Evolutionary conservation across 768 basidiomycete species (phyloP), one percentile per base, ranked within the genome.

Genomic region (Pleurotus pulmonarius): DNA sequence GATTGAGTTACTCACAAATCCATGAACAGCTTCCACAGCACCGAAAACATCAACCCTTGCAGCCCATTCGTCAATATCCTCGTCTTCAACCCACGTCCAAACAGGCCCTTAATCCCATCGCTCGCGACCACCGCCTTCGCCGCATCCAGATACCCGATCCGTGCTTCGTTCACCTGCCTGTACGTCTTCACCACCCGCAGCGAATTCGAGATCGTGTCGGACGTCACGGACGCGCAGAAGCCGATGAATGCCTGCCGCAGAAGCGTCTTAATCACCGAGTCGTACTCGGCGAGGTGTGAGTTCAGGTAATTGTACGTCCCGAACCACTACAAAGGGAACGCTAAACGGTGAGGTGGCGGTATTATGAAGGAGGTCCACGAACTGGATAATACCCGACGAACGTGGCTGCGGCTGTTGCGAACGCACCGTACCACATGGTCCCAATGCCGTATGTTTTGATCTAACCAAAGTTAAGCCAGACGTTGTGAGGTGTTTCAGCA

Each of bases 131-230:
- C 89, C 4, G 82, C 84, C 47, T 79, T 79, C 0, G 92, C 94
- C 0, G 93, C 91, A 51, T 86, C 83, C 3, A 77, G 56, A 67
- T 98, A 98, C 1, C 87, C 83, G 13, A 98, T 87, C 26, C 83
- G 81, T 4, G 83, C 83, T 58, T 88, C 86, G 65, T 94, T 84
- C 29, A 95, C 93, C 68, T 98, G 96, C 13, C 95, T 77, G 71
- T 97, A 98, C 0, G 96, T 98, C 80, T 98, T 98, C 66, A 98
- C 73, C 2, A 98, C 95, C 16, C 93, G 83, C 1, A 98, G 75
- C 4, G 88, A 92, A 73, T 98, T 98, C 44, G 89, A 92, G 41
- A 89, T 66, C 1, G 86, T 89, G 66, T 98, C 96, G 9, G 92
- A 94, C 2, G 86, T 77, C 52, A 97, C 76, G 4, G 92, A 92